These are phyloP conservation scores for Diaporthe vaccinii DNA, from an alignment of 2,329 filamentous ascomycete genomes.

Conservation along the genomic window DNA sequence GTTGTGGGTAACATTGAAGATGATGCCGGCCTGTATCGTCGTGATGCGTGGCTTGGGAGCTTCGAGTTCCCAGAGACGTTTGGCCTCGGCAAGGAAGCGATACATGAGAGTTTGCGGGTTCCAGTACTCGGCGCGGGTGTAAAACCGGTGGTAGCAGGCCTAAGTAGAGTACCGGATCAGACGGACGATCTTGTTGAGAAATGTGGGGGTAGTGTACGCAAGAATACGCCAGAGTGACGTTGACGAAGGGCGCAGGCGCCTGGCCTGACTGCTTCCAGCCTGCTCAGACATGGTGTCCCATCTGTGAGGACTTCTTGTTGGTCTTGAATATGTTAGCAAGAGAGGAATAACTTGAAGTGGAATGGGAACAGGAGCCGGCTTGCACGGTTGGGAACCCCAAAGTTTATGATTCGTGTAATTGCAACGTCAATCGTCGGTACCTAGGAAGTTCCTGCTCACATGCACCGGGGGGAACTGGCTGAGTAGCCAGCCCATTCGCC, in stretches of 20 bases:
- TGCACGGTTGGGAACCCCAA: neutral
- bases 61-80: slow-evolving; percentile 12
- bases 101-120: slow-evolving; percentile 16
- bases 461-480: too few relatives aligned
- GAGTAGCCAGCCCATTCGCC: too few relatives aligned
- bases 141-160: neutral
- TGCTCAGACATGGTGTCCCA: neutral
- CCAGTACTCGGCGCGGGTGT: slow-evolving; percentile 16
- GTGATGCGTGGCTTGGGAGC: neutral
- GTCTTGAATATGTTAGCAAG: too few relatives aligned
- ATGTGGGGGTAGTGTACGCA: neutral
- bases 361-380: neutral
- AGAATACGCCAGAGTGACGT: slow-evolving; percentile 10
- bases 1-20: slow-evolving; percentile 15
- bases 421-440: neutral
- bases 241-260: neutral
- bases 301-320: neutral
- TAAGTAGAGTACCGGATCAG: neutral
- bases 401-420: neutral
- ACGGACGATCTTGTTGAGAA: neutral
- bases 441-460: neutral
- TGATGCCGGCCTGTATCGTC: slow-evolving; percentile 14
- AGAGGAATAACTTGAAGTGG: too few relatives aligned
- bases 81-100: slow-evolving; percentile 25
- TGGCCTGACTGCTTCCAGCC: neutral